A percentile compares a stretch with the other conserved stretches of the same genome.
Evolutionary conservation across 768 basidiomycete genomes (phyloP).

Genomic region (Tremella fuciformis): DNA sequence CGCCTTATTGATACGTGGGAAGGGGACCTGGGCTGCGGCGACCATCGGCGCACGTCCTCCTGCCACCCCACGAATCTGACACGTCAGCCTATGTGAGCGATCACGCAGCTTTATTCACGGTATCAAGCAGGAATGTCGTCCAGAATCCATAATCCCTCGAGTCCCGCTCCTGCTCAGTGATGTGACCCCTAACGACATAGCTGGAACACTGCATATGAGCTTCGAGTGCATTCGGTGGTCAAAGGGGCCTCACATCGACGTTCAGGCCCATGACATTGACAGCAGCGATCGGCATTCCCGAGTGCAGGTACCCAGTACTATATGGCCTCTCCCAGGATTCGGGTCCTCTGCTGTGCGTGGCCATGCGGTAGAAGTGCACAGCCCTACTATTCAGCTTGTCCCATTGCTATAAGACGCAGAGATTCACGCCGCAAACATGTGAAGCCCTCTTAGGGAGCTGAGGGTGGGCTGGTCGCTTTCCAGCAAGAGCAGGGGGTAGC

Average conservation of each 20-base stretch:
- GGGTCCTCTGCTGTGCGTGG: neutral
- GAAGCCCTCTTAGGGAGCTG: conserved; percentile 20
- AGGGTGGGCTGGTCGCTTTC: conserved; percentile 28
- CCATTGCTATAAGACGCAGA: neutral
- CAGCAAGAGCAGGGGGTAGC: conserved; percentile 13
- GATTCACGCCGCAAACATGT: conserved; percentile 22
- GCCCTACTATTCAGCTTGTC: conserved; percentile 7
- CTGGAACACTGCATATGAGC: conserved; percentile 13
- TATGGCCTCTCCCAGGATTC: conserved; percentile 11
- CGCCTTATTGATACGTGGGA: conserved; percentile 7
- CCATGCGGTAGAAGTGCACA: conserved; percentile 14
- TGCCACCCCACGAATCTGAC: conserved; percentile 23
- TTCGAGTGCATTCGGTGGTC: neutral
- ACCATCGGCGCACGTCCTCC: conserved; percentile 22
- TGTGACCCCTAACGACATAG: conserved; percentile 16
- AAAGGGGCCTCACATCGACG: conserved; percentile 19
- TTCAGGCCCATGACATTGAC: conserved; percentile 26
- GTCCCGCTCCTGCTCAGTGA: conserved; percentile 19
- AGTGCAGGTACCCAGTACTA: conserved; percentile 21
- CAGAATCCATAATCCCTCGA: conserved; percentile 20
- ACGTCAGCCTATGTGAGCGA: neutral
- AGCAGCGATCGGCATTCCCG: conserved; percentile 22
- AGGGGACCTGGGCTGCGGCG: conserved; percentile 5
- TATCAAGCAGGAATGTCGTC: conserved; percentile 20
- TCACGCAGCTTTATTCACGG: neutral